Evolutionary conservation across 306 rosid genomes (phyloP).

Genomic region (Cucurbita ficifolia): DNA sequence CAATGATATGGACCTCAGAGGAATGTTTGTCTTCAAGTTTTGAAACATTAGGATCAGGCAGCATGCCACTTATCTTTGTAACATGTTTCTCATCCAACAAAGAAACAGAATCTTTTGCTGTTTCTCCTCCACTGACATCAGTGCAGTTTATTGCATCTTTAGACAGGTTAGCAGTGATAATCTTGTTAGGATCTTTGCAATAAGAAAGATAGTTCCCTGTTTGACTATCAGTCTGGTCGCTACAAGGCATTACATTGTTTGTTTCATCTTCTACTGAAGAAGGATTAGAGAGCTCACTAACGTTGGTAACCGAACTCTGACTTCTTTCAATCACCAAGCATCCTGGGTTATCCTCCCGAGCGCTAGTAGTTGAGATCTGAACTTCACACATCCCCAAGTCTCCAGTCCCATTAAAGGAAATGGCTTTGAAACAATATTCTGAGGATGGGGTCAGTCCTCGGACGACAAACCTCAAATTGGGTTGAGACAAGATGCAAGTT

Average conservation of each 20-base stretch:
- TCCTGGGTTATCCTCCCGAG: constrained; percentile 38
- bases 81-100: constrained; percentile 43
- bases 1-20: constrained; percentile 36
- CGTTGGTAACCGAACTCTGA: constrained; percentile 78
- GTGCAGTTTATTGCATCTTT: constrained; percentile 32
- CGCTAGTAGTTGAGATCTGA: constrained; percentile 41
- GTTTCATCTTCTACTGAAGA: constrained; percentile 93
- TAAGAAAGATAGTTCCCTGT: constrained; percentile 32
- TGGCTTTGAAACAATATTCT: constrained; percentile 58
- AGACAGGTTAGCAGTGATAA: constrained; percentile 26
- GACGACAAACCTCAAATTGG: constrained; percentile 39
- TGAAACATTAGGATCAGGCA: constrained; percentile 28
- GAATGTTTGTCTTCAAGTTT: constrained; percentile 36
- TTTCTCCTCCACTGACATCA: constrained; percentile 18
- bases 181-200: constrained; percentile 38
- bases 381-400: constrained; percentile 37
- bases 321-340: constrained; percentile 56
- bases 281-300: constrained; percentile 87
- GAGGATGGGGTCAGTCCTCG: constrained; percentile 51
- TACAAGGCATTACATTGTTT: constrained; percentile 46
- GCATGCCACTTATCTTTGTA: constrained; percentile 13
- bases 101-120: constrained; percentile 31
- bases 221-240: constrained; percentile 44
- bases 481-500: constrained; percentile 28
- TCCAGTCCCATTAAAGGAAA: constrained; percentile 21